phyloP scores from a whole-genome alignment of 352 stramenopile species.

The Phytophthora sp. region DNA sequence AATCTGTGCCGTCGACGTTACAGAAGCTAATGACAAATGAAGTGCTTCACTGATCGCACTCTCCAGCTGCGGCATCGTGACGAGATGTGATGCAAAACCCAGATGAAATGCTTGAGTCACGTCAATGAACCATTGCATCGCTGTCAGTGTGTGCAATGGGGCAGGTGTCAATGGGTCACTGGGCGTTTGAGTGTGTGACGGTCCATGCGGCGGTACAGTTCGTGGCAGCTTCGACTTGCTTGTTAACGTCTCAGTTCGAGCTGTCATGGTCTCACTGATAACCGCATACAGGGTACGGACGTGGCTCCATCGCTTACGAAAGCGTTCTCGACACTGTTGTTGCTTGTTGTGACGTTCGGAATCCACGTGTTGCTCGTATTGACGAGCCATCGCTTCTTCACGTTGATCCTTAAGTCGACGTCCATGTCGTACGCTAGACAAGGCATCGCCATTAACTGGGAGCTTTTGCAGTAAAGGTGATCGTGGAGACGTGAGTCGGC shows the following conservation, averaged over 20 bases:
- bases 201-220: background rate
- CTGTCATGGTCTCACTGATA: constrained; percentile 35
- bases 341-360: constrained; percentile 37
- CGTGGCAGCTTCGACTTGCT: constrained; percentile 15
- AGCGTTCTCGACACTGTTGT: constrained; percentile 41
- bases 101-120: constrained; percentile 41
- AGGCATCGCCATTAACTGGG: background rate
- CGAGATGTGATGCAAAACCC: constrained; percentile 26
- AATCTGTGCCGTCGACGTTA: constrained; percentile 19
- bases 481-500: constrained; percentile 30
- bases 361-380: constrained; percentile 28
- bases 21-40: constrained; percentile 17
- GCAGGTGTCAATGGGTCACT: background rate
- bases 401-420: constrained; percentile 48
- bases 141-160: constrained; percentile 23
- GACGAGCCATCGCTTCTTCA: constrained; percentile 35
- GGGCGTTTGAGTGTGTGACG: background rate
- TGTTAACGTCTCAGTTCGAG: background rate
- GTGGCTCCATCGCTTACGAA: constrained; percentile 50
- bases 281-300: constrained; percentile 58
- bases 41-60: constrained; percentile 40
- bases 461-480: constrained; percentile 26
- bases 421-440: too few relatives aligned
- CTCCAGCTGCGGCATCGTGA: constrained; percentile 53
- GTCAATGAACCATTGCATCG: constrained; percentile 43